Base-by-base conservation (phyloP, 2,329 filamentous ascomycete species). In the Stromatinia cepivora region DNA sequence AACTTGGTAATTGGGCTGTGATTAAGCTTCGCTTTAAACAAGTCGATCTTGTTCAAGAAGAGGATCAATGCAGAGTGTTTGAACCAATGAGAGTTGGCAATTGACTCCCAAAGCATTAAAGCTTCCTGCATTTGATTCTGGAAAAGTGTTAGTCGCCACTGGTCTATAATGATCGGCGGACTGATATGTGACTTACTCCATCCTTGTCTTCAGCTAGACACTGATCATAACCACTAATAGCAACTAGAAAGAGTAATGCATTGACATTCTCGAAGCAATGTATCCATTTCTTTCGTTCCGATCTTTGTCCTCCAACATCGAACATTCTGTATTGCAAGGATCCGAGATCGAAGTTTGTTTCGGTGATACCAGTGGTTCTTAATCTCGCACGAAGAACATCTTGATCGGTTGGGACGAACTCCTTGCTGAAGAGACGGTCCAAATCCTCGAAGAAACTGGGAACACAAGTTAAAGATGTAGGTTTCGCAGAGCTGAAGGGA, bases 151-250 rank as follows among this genome's bases (percentile, higher is more conserved):
- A 78, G 76, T 42, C 34, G 46, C 69, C 8, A 25, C 28, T 61
- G 25, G 39, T 28, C 22, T 34, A n/a, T 25, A 52, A 53, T 58
- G 63, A 31, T 52, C 20, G 31, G 56, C 15, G 28, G 50, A 42
- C 20, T 8, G 34, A 57, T 17, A 48, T 11, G 62, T 71, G 62
- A 84, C 92, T 83, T 85, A 97, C 93, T 72, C 94, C 94, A 79
- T 97, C 95, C 81, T 97, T 94, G 79, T 98, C 94, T 82, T 98
- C 94, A 4, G 97, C 93, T 62, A 98, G 83, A 77, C 94, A 97
- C 80, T 98, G 95, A 78, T 98, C 94, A 80, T 97, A 98, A 70
- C 94, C 94, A 73, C 93, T 97, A 75, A 98, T 94, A 61, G 94
- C 94, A 66, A 97, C 94, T 74, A 98, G 86, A 82, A 98, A 98